Conservation (phyloP, 2,329 filamentous ascomycete genomes). For the Epichloe coenophiala region DNA sequence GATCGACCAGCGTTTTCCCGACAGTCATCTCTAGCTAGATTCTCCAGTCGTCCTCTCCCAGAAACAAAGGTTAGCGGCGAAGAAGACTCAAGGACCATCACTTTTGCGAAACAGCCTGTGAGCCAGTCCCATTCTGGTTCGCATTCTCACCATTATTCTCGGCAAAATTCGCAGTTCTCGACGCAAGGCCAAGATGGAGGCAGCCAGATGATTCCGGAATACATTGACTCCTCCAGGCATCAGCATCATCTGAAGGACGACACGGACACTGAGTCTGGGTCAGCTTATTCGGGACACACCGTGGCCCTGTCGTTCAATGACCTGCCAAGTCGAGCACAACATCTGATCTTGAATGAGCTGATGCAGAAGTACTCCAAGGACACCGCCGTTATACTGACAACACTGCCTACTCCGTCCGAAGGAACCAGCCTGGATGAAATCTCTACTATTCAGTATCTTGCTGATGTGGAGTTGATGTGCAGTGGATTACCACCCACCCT, state of each 20-base stretch:
- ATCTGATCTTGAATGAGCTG: slow-evolving; percentile 75
- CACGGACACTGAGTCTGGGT: slow-evolving; percentile 20
- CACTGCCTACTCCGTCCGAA: slow-evolving; percentile 66
- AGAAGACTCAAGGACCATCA: slow-evolving; percentile 45
- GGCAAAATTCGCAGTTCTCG: slow-evolving; percentile 21
- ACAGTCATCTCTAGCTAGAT: slow-evolving; percentile 38
- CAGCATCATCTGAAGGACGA: background rate
- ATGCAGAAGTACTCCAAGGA: slow-evolving; percentile 54
- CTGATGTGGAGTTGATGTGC: slow-evolving; percentile 66
- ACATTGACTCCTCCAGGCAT: slow-evolving; percentile 14
- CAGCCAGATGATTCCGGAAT: slow-evolving; percentile 29
- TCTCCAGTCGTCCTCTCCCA: slow-evolving; percentile 50
- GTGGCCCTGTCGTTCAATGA: slow-evolving; percentile 75
- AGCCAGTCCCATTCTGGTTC: slow-evolving; percentile 4
- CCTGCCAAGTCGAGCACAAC: slow-evolving; percentile 69
- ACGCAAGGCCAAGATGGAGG: slow-evolving; percentile 19
- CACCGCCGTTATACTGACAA: slow-evolving; percentile 72
- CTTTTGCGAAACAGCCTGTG: slow-evolving; percentile 38
- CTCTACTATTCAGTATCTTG: slow-evolving; percentile 61
- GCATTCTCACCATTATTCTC: slow-evolving; percentile 17
- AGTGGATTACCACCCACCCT: slow-evolving; percentile 62
- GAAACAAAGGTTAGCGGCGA: slow-evolving; percentile 42
- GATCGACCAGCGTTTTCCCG: slow-evolving; percentile 26
- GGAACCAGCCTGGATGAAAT: slow-evolving; percentile 59
- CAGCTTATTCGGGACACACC: slow-evolving; percentile 43